Base-by-base conservation (phyloP, 371 early-diverging fungal genomes). In the Cokeromyces recurvatus region DNA sequence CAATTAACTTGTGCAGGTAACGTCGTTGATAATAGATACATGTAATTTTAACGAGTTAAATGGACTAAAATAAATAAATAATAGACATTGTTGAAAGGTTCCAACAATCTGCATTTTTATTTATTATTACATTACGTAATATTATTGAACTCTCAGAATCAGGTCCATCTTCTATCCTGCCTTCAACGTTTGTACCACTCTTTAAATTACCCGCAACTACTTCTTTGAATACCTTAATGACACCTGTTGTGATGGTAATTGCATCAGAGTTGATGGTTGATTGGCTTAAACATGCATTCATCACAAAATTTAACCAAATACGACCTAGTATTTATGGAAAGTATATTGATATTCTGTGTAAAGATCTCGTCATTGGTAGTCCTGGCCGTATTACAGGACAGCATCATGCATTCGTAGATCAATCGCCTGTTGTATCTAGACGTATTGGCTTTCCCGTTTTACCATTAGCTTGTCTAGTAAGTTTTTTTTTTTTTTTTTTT, bases 261-360 rank as follows among this genome's bases (percentile, higher is more conserved):
- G 84, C 82, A 0, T 89, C 93, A 19, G 97, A 97, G 62, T 65
- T 96, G 3, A 62, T 94, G 15, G 95, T 96, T 7, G 98, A 98
- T 67, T 97, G 97, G 95, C 69, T 96, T 41, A 98, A 98, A 64
- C 98, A 98, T 65, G 90, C 96, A 1, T 97, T 97, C 59, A 91
- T 98, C 46, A 91, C 92, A 14, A 97, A 96, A 57, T 95, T 95
- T 70, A 98, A 98, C 63, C 88, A 88, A 51, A 88, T 97, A 43
- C 64, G 90, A 16, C 94, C 95, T 1, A 81, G 79, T 4, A 86
- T 95, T 3, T 98, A 97, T 66, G 78, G 73, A 2, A 79, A 85
- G 50, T 96, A 90, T 50, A 75, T 85, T 11, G 94, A 95, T 52
- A 81, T 92, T 16, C 68, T 96, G 31, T 91, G 91, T 56, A 77